A percentile compares a stretch with the other conserved stretches of the same genome.
Evolutionary conservation across 768 basidiomycete genomes (phyloP).

Genomic region (Tulasnella calospora): DNA sequence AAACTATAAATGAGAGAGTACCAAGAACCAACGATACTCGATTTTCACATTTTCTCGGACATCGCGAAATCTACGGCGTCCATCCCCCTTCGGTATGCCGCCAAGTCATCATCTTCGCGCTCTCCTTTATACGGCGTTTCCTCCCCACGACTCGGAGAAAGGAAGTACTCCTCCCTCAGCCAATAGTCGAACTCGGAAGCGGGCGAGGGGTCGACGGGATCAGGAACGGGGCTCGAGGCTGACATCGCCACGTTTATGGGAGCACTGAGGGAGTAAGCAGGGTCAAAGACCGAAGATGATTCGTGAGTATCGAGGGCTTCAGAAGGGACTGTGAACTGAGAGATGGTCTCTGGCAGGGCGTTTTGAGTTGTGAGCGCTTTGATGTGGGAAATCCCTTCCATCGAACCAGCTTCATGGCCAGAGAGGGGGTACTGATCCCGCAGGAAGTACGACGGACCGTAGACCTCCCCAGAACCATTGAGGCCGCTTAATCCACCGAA

Average conservation of each 20-base stretch:
- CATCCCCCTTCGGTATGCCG: neutral
- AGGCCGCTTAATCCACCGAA: neutral
- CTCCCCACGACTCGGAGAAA: neutral
- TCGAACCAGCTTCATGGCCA: neutral
- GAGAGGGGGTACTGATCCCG: neutral
- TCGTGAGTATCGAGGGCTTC: neutral
- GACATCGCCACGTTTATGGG: neutral
- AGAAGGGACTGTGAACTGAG: neutral
- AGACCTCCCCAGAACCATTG: neutral
- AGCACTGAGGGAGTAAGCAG: neutral
- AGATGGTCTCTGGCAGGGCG: too few species aligned
- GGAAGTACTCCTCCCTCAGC: neutral
- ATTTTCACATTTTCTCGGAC: neutral
- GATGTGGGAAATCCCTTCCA: neutral
- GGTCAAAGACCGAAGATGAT: neutral
- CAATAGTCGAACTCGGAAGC: neutral
- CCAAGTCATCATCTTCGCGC: neutral
- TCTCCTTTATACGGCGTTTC: neutral
- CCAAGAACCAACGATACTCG: neutral
- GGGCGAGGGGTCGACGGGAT: neutral
- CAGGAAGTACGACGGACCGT: neutral
- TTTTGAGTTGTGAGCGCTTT: too few species aligned
- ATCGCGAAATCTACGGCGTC: neutral
- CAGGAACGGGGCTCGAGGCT: neutral
- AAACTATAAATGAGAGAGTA: too few species aligned